phyloP scores from a whole-genome alignment of 495 filamentous ascomycete species.

The Cryomyces minteri region DNA sequence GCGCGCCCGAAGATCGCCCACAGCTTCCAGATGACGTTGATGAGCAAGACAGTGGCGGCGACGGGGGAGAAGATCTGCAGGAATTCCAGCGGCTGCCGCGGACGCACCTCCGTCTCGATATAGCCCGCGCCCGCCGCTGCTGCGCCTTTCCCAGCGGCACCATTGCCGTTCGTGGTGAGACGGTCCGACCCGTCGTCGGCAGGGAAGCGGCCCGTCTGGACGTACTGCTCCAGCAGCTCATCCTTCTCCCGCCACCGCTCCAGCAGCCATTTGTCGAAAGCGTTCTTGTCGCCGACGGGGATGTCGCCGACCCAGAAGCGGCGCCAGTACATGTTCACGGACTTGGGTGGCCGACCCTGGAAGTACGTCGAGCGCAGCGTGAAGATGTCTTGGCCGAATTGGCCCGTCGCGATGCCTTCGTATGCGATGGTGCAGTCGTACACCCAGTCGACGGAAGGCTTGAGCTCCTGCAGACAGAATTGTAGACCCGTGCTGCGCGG shows the following conservation, averaged over 20 bases:
- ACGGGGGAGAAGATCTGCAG: slow-evolving; percentile 18
- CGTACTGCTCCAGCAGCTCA: slow-evolving; percentile 49
- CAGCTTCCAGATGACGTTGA: slow-evolving; percentile 13
- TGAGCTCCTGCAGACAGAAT: slow-evolving; percentile 57
- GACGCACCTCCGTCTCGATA: slow-evolving; percentile 38
- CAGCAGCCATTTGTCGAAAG: slow-evolving; percentile 57
- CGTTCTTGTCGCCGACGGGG: slow-evolving; percentile 39
- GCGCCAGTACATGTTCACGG: slow-evolving; percentile 74
- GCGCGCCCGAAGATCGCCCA: background rate
- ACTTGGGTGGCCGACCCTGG: slow-evolving; percentile 59
- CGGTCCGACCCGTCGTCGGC: slow-evolving; percentile 32
- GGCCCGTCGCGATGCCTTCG: slow-evolving; percentile 46
- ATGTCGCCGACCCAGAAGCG: slow-evolving; percentile 48
- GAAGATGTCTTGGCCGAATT: slow-evolving; percentile 57
- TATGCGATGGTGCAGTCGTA: slow-evolving; percentile 81
- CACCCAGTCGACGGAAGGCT: slow-evolving; percentile 53
- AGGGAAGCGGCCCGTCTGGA: slow-evolving; percentile 52
- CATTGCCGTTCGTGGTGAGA: slow-evolving; percentile 13
- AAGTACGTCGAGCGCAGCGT: slow-evolving; percentile 56
- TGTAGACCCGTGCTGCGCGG: slow-evolving; percentile 60
- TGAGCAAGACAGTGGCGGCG: slow-evolving; percentile 4
- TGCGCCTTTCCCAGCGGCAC: slow-evolving; percentile 1
- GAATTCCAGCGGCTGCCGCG: slow-evolving; percentile 27
- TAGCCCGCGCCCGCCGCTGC: slow-evolving; percentile 25
- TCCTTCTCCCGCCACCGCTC: slow-evolving; percentile 72